Evolutionary conservation across 2,329 filamentous ascomycete species (phyloP).

Genomic region (Botrytis elliptica): DNA sequence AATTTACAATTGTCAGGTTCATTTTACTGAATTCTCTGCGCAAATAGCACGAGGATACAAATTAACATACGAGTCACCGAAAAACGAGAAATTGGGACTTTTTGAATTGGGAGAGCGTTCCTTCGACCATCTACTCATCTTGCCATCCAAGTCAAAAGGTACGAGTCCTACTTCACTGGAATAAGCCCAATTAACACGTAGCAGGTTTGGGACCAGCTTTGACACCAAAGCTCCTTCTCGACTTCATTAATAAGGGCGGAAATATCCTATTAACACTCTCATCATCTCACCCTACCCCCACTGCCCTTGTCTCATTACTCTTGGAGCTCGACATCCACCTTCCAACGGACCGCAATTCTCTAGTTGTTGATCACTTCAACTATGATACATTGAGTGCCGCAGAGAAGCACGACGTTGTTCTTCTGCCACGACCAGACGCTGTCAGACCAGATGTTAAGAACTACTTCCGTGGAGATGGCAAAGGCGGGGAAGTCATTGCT

Average conservation of each 20-base stretch:
- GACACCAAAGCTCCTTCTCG: constrained; percentile 79
- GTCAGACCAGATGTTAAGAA: constrained; percentile 69
- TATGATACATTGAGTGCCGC: constrained; percentile 75
- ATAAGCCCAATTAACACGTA: constrained; percentile 21
- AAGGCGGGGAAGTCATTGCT: constrained; percentile 61
- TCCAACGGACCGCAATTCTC: constrained; percentile 78
- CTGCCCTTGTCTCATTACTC: constrained; percentile 73
- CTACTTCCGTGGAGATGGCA: constrained; percentile 67
- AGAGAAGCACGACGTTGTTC: constrained; percentile 84
- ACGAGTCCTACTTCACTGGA: constrained; percentile 24
- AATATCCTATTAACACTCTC: constrained; percentile 89
- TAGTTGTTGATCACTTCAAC: constrained; percentile 94
- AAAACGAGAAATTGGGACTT: constrained; percentile 72
- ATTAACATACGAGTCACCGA: constrained; percentile 78
- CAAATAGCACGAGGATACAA: constrained; percentile 74
- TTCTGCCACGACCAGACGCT: constrained; percentile 67
- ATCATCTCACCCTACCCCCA: constrained; percentile 66
- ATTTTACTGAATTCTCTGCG: constrained; percentile 21
- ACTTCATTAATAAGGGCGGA: constrained; percentile 88
- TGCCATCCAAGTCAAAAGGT: constrained; percentile 91
- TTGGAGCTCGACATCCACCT: constrained; percentile 85
- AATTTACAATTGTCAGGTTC: constrained; percentile 6
- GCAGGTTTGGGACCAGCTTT: constrained; percentile 82
- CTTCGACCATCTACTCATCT: constrained; percentile 87
- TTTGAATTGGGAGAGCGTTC: constrained; percentile 83